Base-by-base conservation (phyloP, 148 eudicot genomes). In the Silene latifolia region DNA sequence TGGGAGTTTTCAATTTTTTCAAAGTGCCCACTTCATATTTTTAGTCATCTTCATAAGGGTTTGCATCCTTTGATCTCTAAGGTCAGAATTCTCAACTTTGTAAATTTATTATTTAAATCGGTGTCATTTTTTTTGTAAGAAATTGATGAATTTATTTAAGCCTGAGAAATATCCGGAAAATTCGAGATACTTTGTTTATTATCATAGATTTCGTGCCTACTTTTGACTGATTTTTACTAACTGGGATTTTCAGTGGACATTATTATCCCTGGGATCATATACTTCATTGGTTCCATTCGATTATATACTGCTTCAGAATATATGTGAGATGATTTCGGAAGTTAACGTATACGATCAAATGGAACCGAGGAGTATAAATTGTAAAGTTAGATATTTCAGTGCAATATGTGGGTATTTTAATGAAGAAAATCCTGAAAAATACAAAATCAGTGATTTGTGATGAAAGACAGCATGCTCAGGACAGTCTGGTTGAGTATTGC, bases 381-480 rank as follows among this genome's bases (percentile, higher is more conserved):
- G 20, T 48, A 3, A 35, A 48, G 72, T 71, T 4, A 8, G 13
- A 75, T 58, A 63, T 63, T 69, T 48, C 20, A 46, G 60, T 67
- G 59, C 66, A 19, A 73, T 54, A 53, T 77, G 47, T n/a, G n/a
- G 19, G 27, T 21, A 48, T 29, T 32, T 13, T 42, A 80, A 80
- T 69, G 25, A 32, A 32, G 20, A 29, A 21, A 64, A 53, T 66
- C 48, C 5, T 71, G 58, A 51, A 47, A 27, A 29, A 54, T 72
- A 46, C 64, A 15, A 76, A 67, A 72, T 61, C 71, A 61, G 73
- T 67, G 35, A 77, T 62, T 62, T 70, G 62, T 21, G 63, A 69
- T 77, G 79, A 63, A 67, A 24, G 77, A 80, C 75, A 83, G 63
- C 67, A 51, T 51, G 56, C 8, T 51, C 17, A 51, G 17, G 56